Base-by-base conservation (phyloP, 495 filamentous ascomycete genomes). In the Geopyxis carbonaria region DNA sequence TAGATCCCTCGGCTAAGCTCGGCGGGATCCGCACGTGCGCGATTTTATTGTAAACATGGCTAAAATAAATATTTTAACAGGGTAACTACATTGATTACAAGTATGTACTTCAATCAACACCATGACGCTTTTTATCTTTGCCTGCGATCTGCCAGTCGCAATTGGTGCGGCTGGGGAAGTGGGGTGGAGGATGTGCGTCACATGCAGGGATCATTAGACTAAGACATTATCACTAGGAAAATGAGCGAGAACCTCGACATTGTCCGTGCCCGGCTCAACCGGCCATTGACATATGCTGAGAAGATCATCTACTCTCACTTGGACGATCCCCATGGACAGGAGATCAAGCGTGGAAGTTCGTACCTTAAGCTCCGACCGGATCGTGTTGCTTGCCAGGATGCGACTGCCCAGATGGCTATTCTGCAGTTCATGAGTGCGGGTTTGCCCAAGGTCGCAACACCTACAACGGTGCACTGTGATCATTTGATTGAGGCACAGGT, bases 391-490 rank as follows among this genome's bases (percentile, higher is more conserved):
- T 94, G 87, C 70, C 89, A 97, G 70, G 89, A 97, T 74, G 89
- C 89, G 51, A 97, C 91, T 20, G 89, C 89, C 45, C 89, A 97
- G 73, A 97, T 95, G 91, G 89, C 89, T 48, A 93, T 97, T 56
- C 72, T 97, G 34, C 89, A 97, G 68, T 97, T 97, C 70, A 97
- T 97, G 85, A 92, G 82, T 35, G 89, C 91, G 45, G 85, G 85
- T 58, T 82, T 97, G 78, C 78, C 81, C 44, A 77, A 78, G 25
- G 91, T 95, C 43, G 83, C 83, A 29, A 95, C 91, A 45, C 89
- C 89, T 28, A 78, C 82, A 47, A 97, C 89, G 19, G 91, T 97
- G 48, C 89, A 97, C 73, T 97, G 91, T 59, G 89, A 97, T 62
- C 89, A 97, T 69, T 74, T 97, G 70, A 97, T 97, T 63, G 89